A percentile compares a stretch with the other conserved stretches of the same genome.
These are phyloP conservation scores for Exserohilum rostratum DNA, from an alignment of 2,329 filamentous ascomycete genomes.

Conservation along the genomic window DNA sequence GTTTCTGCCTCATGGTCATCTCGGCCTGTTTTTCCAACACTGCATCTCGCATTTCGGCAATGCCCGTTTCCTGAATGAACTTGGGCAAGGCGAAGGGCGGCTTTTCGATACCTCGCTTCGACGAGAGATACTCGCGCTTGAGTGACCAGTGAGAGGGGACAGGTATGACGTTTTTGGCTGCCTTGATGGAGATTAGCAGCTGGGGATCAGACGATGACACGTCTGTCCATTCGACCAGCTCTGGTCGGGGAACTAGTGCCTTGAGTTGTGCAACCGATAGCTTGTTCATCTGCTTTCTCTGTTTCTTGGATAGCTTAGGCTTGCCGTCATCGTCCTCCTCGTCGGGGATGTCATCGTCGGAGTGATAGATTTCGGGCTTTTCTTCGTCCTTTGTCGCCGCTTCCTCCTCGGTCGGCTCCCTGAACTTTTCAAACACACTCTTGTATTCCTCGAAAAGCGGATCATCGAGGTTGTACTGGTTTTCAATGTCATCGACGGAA, in stretches of 20 bases:
- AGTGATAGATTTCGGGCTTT: conserved; percentile 83
- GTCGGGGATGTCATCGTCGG: conserved; percentile 83
- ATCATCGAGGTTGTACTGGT: conserved; percentile 68
- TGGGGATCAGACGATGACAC: conserved; percentile 88
- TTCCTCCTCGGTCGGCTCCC: conserved; percentile 62
- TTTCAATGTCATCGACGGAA: conserved; percentile 43
- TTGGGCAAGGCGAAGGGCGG: conserved; percentile 89
- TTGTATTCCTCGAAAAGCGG: conserved; percentile 84
- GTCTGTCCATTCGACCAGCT: conserved; percentile 97
- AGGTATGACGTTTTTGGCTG: conserved; percentile 91
- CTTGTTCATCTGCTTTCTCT: conserved; percentile 88
- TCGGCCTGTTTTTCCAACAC: conserved; percentile 95
- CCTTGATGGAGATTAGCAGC: conserved; percentile 91
- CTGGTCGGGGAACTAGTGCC: conserved; percentile 85
- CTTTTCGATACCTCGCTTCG: conserved; percentile 96
- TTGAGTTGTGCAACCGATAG: conserved; percentile 95
- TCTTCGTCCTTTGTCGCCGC: conserved; percentile 60
- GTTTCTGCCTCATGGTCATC: conserved; percentile 90
- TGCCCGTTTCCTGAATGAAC: conserved; percentile 97
- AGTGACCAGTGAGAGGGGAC: conserved; percentile 94
- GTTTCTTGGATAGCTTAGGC: conserved; percentile 88
- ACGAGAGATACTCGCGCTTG: conserved; percentile 96
- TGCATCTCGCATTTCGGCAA: conserved; percentile 96
- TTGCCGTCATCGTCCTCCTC: conserved; percentile 77
- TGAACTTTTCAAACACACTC: conserved; percentile 79